Evolutionary conservation across 495 filamentous ascomycete genomes (phyloP), one percentile per base, ranked within the genome.

Genomic region (Aspergillus nanangensis): DNA sequence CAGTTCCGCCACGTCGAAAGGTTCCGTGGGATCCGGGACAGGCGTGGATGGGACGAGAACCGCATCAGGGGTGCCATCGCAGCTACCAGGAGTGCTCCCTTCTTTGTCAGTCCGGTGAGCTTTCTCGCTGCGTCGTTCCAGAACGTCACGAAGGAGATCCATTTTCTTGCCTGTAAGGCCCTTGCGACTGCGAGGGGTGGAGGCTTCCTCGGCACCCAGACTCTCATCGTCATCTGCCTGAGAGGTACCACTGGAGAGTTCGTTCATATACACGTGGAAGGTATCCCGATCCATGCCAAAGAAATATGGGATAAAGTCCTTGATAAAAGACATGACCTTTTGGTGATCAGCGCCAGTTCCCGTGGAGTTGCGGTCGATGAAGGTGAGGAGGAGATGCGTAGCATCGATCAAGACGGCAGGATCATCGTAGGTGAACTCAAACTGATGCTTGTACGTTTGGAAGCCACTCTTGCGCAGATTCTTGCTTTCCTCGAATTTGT

Each of bases 301-400:
- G 74, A 97, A 97, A 1, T 81, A 69, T 0, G 90, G 83, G 43
- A 97, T 80, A 52, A 97, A 96, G 20, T 85, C 84, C 57, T 88
- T 86, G 51, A 96, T 81, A 63, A 97, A 96, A 14, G 80, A 79
- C 51, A 83, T 74, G 27, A 96, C 79, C 20, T 85, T 82, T 45
- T 84, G 74, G 21, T 86, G 81, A 53, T 97, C 94, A 10, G 78
- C 70, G 11, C 74, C 73, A 47, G 83, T 87, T 45, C 81, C 79
- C 55, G 78, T 74, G 4, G 76, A 80, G 19, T 77, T 82, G 27
- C 82, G 74, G 51, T 86, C 85, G 27, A 87, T 80, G 55, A 81
- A 89, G 22, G 85, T 75, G 18, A 94, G 75, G 48, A 96, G 79
- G 33, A 97, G 71, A 25, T 86, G 85, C 34, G 90, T 77, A 14